These are phyloP conservation scores for Neurospora intermedia DNA, from an alignment of 495 filamentous ascomycete species.

Conservation along the genomic window DNA sequence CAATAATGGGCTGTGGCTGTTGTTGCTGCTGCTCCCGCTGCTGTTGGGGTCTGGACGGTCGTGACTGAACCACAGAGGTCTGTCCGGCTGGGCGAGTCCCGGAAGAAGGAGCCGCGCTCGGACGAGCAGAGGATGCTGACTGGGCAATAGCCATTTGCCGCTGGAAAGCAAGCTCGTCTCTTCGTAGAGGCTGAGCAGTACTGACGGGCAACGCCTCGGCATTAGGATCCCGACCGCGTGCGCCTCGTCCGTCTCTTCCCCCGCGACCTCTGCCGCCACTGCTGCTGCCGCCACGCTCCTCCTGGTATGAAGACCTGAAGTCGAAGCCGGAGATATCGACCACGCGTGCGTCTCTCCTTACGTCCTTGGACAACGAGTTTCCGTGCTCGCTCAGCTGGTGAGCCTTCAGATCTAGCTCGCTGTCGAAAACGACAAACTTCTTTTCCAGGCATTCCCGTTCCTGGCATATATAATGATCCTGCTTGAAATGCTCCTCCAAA, in stretches of 20 bases:
- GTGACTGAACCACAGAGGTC: constrained; percentile 25
- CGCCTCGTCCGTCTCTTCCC: constrained; percentile 31
- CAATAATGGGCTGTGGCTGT: constrained; percentile 12
- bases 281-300: constrained; percentile 49
- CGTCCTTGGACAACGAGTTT: constrained; percentile 48
- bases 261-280: constrained; percentile 30
- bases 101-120: constrained; percentile 68
- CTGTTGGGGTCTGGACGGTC: constrained; percentile 13
- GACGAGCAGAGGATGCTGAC: constrained; percentile 23
- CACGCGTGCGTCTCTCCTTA: constrained; percentile 67
- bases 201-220: constrained; percentile 67
- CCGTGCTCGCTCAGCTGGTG: constrained; percentile 30
- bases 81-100: constrained; percentile 20
- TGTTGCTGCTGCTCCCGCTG: constrained; percentile 6
- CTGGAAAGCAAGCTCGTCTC: constrained; percentile 89
- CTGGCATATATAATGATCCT: constrained; percentile 75
- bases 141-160: constrained; percentile 68
- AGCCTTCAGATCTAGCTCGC: constrained; percentile 78
- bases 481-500: constrained; percentile 73
- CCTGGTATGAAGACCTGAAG: constrained; percentile 57
- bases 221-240: constrained; percentile 49
- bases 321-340: constrained; percentile 86
- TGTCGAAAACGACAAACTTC: constrained; percentile 96
- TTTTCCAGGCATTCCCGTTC: constrained; percentile 88
- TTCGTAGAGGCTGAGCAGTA: constrained; percentile 68